Percentiles rank a stretch among this genome's conserved stretches.
Evolutionary conservation across 208 protist species (phyloP).

Genomic region (Histomonas meleagridis): DNA sequence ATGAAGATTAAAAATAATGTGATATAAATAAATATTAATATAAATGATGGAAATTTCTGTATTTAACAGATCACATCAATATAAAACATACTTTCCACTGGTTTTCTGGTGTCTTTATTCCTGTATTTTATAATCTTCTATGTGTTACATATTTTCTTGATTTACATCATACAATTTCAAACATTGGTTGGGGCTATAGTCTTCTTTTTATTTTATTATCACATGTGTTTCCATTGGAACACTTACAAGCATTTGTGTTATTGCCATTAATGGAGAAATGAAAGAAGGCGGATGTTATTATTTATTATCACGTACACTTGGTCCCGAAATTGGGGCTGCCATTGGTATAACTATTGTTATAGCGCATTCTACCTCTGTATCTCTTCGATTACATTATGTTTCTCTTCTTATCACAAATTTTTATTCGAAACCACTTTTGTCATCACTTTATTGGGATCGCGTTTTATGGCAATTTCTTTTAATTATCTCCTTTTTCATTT

Average conservation of each 20-base stretch:
- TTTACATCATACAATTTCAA: neutral
- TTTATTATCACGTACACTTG: neutral
- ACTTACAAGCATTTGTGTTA: neutral
- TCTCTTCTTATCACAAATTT: neutral
- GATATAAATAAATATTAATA: too few species aligned
- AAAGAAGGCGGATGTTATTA: slow-evolving; percentile 12
- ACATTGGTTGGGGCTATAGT: neutral
- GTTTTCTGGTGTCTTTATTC: slow-evolving; percentile 32
- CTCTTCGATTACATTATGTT: neutral
- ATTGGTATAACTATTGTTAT: slow-evolving; percentile 10
- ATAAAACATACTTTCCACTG: too few species aligned
- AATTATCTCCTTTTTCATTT: too few species aligned
- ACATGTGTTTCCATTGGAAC: neutral
- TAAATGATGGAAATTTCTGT: too few species aligned
- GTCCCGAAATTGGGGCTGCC: neutral
- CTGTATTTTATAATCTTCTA: neutral
- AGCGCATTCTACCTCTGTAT: neutral
- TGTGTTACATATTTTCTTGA: neutral
- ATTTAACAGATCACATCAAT: too few species aligned
- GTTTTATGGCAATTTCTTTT: too few species aligned
- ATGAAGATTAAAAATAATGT: too few species aligned
- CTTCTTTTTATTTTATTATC: neutral
- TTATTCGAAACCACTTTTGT: too few species aligned
- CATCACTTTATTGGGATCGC: too few species aligned
- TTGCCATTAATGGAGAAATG: slow-evolving; percentile 38